Evolutionary conservation across 441 rosid genomes (phyloP), one percentile per base, ranked within the genome.

Genomic region (Bruguiera hainesii): DNA sequence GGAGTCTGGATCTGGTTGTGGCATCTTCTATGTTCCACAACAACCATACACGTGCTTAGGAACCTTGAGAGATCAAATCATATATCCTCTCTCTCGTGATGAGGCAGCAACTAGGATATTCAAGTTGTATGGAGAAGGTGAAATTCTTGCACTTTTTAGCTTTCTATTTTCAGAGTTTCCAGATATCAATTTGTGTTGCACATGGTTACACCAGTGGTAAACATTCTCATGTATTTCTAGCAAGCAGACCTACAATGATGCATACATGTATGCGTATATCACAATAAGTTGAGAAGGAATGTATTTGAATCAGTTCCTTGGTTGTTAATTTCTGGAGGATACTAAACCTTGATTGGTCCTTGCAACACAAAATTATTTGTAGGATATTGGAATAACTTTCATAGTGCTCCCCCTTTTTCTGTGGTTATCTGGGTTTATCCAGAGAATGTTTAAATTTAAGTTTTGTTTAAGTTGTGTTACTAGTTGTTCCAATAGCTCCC

Each of bases 31-130:
- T 74, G 88, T 96, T 76, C 99, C 99, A 62, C 99, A 96, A 72
- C 83, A 91, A 57, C 99, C 98, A 11, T 96, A 96, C 74, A 93
- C 98, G 52, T 93, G 99, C 80, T 82, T 96, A 75, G 99, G 99
- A 69, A 96, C 98, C 71, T 80, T 96, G 79, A 86, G 99, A 81
- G 99, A 96, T 87, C 99, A 96, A 77, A 91, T 93, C 71, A 93
- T 93, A 80, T 96, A 96, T 80, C 99, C 99, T 71, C 87, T 96
- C 64, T 96, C 99, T 49, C 79, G 64, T 28, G 90, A 88, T 79
- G 98, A 93, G 81, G 99, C 98, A 53, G 84, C 82, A 74, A 42
- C 63, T 58, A 78, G 84, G 73, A 82, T 83, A 63, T 63, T 81
- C 65, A 84, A 85, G 78, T 66, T 85, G 72, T 59, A 65, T 69